A percentile compares a stretch with the other conserved stretches of the same genome.
Conservation (phyloP, 257 asterid species). For the Penstemon davidsonii region DNA sequence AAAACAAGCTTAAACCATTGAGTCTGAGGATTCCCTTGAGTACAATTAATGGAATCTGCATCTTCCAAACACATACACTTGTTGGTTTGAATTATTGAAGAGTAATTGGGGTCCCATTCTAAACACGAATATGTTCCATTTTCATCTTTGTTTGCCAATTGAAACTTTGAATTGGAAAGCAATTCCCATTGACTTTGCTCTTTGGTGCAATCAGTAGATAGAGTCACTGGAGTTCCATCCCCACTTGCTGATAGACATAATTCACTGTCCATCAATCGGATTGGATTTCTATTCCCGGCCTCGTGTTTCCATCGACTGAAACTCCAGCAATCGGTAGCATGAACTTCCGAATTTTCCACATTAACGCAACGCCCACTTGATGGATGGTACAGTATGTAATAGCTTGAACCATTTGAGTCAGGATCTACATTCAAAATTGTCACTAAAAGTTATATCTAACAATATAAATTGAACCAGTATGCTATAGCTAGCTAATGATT, state of each 20-base stretch:
- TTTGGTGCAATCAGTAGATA: conserved; percentile 33
- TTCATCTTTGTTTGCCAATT: conserved; percentile 35
- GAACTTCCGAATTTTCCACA: conserved; percentile 13
- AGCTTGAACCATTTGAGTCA: not conserved
- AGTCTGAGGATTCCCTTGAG: conserved; percentile 25
- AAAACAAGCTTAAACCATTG: conserved; percentile 46
- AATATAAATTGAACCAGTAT: too few relatives aligned
- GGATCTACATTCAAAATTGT: conserved; percentile 33
- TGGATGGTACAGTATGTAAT: conserved; percentile 42
- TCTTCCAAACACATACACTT: conserved; percentile 31
- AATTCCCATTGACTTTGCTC: conserved; percentile 37
- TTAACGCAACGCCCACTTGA: conserved; percentile 30
- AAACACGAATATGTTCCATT: conserved; percentile 45
- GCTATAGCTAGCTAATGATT: too few relatives aligned
- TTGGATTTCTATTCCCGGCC: conserved; percentile 22
- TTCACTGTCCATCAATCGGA: conserved; percentile 25
- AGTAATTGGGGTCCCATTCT: conserved; percentile 32
- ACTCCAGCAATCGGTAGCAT: conserved; percentile 25
- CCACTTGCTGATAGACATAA: conserved; percentile 37
- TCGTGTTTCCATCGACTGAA: conserved; percentile 32
- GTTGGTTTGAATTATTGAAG: conserved; percentile 33
- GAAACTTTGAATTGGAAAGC: conserved; percentile 25
- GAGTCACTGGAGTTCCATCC: conserved; percentile 35
- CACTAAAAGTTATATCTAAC: not conserved
- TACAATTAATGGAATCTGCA: conserved; percentile 1